Evolutionary conservation across 495 filamentous ascomycete species (phyloP).

Genomic region (Neurospora sp.): DNA sequence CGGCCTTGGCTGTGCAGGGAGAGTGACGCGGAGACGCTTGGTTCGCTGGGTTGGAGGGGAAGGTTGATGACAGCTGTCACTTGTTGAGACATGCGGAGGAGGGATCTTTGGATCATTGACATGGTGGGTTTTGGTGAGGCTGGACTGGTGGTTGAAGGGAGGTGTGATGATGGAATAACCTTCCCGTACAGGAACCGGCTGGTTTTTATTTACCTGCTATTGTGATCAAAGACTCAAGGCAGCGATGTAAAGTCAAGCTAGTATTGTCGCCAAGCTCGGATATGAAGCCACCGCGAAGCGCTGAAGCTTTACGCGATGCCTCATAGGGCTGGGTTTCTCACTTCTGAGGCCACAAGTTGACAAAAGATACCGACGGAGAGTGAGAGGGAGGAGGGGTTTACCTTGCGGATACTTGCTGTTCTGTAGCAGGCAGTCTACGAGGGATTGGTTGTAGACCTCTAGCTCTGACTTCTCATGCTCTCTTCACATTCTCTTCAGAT

Average conservation of each 20-base stretch:
- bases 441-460: not conserved
- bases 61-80: not conserved
- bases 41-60: not conserved
- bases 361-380: not conserved
- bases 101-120: not conserved
- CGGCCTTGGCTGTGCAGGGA: slow-evolving; percentile 12
- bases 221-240: not conserved
- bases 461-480: not conserved
- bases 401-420: not conserved
- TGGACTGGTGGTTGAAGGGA: not conserved
- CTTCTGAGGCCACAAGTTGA: not conserved
- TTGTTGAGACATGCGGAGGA: not conserved
- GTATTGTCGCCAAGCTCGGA: not conserved
- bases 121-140: not conserved
- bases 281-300: not conserved
- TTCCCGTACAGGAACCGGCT: not conserved
- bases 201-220: not conserved
- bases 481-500: not conserved
- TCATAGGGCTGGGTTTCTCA: not conserved
- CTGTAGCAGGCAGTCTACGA: not conserved
- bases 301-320: not conserved
- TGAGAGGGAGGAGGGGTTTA: not conserved
- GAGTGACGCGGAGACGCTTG: slow-evolving; percentile 5
- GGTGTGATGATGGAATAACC: not conserved
- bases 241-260: not conserved